Percentiles rank a stretch among this genome's conserved stretches.
Conservation (phyloP, 192 early-diverging fungal species). For the Gaertneriomyces semiglobifer region DNA sequence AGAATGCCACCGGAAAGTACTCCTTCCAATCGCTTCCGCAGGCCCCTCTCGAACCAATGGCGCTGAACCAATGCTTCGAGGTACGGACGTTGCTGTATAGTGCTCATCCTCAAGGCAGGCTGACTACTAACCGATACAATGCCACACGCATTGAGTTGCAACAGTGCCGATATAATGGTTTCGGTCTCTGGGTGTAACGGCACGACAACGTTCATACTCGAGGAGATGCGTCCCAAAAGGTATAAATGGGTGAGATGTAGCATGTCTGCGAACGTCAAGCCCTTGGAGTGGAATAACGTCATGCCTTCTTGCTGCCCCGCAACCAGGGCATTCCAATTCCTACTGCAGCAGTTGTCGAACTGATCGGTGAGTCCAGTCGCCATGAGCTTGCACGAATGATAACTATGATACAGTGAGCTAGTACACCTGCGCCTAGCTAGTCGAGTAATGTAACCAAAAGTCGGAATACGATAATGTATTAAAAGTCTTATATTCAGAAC, state of each 20-base stretch:
- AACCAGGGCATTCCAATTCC: no score
- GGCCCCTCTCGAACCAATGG: background rate
- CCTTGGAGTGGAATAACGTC: constrained; percentile 1
- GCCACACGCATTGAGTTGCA: background rate
- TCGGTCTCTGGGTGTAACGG: background rate
- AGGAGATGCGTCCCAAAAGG: background rate
- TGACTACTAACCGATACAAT: background rate
- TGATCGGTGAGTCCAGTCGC: no score
- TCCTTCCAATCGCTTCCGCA: background rate
- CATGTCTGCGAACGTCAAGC: constrained; percentile 5
- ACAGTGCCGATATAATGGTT: background rate
- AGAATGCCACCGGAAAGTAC: background rate
- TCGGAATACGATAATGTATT: no score
- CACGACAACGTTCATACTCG: background rate
- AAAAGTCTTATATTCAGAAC: background rate
- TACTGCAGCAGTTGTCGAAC: no score
- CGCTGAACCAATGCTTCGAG: constrained; percentile 8
- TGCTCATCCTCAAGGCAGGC: background rate
- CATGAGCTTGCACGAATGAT: no score
- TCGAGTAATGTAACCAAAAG: no score
- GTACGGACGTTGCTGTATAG: background rate
- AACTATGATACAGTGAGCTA: no score
- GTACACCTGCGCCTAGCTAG: no score
- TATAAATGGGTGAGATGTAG: constrained; percentile 1
- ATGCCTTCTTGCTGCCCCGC: background rate